phyloP scores from a whole-genome alignment of 345 rosid species.

The Camelina neglecta region DNA sequence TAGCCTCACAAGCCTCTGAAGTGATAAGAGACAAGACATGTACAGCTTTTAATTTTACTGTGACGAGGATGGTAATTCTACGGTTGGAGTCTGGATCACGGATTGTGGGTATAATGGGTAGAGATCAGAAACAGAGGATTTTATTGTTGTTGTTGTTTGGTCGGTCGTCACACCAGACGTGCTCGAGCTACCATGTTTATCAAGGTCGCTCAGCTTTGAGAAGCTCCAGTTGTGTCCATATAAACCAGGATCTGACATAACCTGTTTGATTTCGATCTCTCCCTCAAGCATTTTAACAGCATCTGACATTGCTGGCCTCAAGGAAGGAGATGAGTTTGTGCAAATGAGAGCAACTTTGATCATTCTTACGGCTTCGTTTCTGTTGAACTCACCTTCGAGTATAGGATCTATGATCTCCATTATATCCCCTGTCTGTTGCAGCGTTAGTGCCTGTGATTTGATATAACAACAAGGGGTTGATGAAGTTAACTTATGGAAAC shows the following conservation, averaged over 20 bases:
- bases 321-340: conserved; percentile 45
- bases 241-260: conserved; percentile 30
- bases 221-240: conserved; percentile 41
- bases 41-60: not conserved
- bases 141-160: conserved; percentile 2
- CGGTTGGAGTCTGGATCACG: not conserved
- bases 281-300: conserved; percentile 51
- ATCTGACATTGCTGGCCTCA: conserved; percentile 52
- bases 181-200: conserved; percentile 21
- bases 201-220: conserved; percentile 42
- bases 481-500: not conserved
- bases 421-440: conserved; percentile 43
- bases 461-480: not conserved
- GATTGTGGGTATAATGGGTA: conserved; percentile 33
- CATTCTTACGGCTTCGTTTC: conserved; percentile 47
- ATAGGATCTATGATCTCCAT: conserved; percentile 46
- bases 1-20: not conserved
- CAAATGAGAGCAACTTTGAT: conserved; percentile 50
- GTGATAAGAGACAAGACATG: not conserved
- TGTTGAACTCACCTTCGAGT: conserved; percentile 37
- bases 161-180: conserved; percentile 17
- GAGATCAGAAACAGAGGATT: conserved; percentile 32
- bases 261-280: conserved; percentile 27
- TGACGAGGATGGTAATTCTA: not conserved
- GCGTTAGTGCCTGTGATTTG: conserved; percentile 37